These are phyloP conservation scores for Rhizophagus sp. DNA, from an alignment of 192 early-diverging fungal species.

Conservation along the genomic window DNA sequence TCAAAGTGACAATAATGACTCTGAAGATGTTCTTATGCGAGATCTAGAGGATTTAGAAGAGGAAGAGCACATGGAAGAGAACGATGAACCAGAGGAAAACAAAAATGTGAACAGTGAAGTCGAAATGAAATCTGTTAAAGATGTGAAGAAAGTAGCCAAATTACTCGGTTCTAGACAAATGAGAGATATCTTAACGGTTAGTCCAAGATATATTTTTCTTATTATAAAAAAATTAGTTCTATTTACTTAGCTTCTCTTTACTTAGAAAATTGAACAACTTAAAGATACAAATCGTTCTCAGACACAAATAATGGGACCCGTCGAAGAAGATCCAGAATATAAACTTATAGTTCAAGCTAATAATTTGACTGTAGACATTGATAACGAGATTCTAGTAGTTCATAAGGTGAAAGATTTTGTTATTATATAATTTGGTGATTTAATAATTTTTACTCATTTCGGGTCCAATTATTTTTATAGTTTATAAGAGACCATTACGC, in stretches of 20 bases:
- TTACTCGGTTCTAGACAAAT: slow-evolving; percentile 62
- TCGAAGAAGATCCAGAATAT: slow-evolving; percentile 91
- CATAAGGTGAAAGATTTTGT: slow-evolving; percentile 64
- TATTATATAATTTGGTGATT: too few relatives aligned
- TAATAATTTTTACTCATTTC: neutral
- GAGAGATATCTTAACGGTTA: slow-evolving; percentile 61
- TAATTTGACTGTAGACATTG: slow-evolving; percentile 80
- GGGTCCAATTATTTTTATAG: slow-evolving; percentile 37
- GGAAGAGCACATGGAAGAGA: slow-evolving; percentile 53
- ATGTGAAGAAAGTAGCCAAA: slow-evolving; percentile 67
- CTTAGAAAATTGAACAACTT: slow-evolving; percentile 56
- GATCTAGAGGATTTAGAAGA: slow-evolving; percentile 42
- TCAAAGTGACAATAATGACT: slow-evolving; percentile 39
- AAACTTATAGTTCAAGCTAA: slow-evolving; percentile 83
- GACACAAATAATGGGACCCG: slow-evolving; percentile 54
- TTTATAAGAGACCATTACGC: slow-evolving; percentile 92
- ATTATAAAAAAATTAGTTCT: neutral
- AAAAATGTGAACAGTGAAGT: slow-evolving; percentile 44
- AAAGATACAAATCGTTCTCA: slow-evolving; percentile 37
- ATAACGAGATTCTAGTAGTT: slow-evolving; percentile 84
- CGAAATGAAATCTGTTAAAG: slow-evolving; percentile 44
- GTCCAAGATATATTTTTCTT: slow-evolving; percentile 22
- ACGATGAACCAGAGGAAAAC: slow-evolving; percentile 47
- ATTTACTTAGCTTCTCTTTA: neutral
- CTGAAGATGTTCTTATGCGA: slow-evolving; percentile 33